These are phyloP conservation scores for Hanseniaspora taiwanica DNA, from an alignment of 805 yeast species.

Conservation along the genomic window DNA sequence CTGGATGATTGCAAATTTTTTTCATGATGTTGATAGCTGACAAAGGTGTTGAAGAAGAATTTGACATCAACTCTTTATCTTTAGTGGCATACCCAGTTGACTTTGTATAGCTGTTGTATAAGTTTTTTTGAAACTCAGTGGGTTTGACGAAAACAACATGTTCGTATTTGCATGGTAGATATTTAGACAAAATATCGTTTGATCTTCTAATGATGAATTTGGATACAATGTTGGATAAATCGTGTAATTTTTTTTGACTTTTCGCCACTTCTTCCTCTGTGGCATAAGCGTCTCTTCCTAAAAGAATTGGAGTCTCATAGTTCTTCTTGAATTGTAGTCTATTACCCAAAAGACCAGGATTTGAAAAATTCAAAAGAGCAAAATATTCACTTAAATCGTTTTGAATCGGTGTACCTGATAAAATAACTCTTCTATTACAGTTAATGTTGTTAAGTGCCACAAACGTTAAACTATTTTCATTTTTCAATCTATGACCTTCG, in stretches of 20 bases:
- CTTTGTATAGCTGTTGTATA: slow-evolving; percentile 64
- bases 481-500: slow-evolving; percentile 72
- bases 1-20: slow-evolving; percentile 91
- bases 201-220: slow-evolving; percentile 89
- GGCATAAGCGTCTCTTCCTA: slow-evolving; percentile 84
- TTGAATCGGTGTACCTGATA: slow-evolving; percentile 95
- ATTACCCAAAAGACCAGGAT: slow-evolving; percentile 85
- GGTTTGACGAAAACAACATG: slow-evolving; percentile 89
- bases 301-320: slow-evolving; percentile 66
- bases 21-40: slow-evolving; percentile 82
- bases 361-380: slow-evolving; percentile 79
- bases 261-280: slow-evolving; percentile 58
- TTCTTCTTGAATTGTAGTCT: slow-evolving; percentile 72
- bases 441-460: slow-evolving; percentile 73
- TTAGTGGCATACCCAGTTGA: slow-evolving; percentile 66
- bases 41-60: slow-evolving; percentile 34
- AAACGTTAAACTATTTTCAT: slow-evolving; percentile 86
- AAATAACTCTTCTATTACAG: slow-evolving; percentile 78
- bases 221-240: slow-evolving; percentile 64
- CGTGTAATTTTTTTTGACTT: slow-evolving; percentile 59
- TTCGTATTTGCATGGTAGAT: slow-evolving; percentile 90
- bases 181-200: slow-evolving; percentile 86
- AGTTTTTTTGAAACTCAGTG: slow-evolving; percentile 56
- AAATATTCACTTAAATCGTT: slow-evolving; percentile 91
- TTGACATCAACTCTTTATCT: slow-evolving; percentile 1